A percentile compares a stretch with the other conserved stretches of the same genome.
phyloP scores from a whole-genome alignment of 768 basidiomycete genomes.

The Russula dissimulans region DNA sequence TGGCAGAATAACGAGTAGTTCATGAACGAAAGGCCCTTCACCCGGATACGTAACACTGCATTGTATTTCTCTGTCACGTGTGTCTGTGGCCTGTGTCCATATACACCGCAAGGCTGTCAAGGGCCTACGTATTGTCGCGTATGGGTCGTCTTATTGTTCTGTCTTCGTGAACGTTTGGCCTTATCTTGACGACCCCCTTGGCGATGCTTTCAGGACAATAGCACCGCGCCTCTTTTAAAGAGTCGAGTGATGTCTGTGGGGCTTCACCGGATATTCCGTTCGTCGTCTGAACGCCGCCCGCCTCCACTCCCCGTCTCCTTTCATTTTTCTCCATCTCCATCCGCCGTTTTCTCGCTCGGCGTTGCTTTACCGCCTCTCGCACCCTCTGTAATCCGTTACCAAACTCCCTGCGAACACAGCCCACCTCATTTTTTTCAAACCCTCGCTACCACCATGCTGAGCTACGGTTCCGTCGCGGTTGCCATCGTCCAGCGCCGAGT shows the following conservation, averaged over 20 bases:
- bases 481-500: constrained; percentile 62
- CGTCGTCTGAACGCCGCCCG: background rate
- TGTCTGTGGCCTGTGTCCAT: background rate
- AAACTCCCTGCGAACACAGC: background rate
- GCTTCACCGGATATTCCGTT: background rate
- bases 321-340: background rate
- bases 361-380: too few relatives aligned
- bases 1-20: too few relatives aligned
- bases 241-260: too few relatives aligned
- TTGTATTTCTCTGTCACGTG: background rate
- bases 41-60: background rate
- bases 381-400: too few relatives aligned
- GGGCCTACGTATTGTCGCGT: background rate
- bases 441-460: constrained; percentile 8
- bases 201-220: constrained; percentile 14
- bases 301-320: background rate
- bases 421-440: background rate
- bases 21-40: too few relatives aligned
- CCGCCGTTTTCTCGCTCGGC: background rate
- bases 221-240: background rate
- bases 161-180: background rate
- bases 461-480: constrained; percentile 51
- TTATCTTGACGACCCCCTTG: background rate
- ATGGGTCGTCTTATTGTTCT: constrained; percentile 3
- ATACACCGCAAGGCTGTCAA: too few relatives aligned